Evolutionary conservation across 2,329 filamentous ascomycete species (phyloP).

Genomic region (Xylariomycetidae sp.): DNA sequence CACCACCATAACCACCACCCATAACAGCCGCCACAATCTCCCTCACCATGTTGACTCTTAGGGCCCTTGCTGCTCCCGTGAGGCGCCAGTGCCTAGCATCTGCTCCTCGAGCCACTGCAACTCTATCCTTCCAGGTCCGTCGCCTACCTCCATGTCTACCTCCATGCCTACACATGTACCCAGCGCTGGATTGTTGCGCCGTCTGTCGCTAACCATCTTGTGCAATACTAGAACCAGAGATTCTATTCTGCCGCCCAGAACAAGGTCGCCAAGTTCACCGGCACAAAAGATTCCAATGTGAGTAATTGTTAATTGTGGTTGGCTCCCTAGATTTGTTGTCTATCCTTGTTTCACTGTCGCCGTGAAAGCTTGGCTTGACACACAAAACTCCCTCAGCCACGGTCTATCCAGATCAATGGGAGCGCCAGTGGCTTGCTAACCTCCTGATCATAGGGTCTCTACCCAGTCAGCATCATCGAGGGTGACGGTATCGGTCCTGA

Average conservation of each 20-base stretch:
- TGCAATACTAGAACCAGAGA: slow-evolving; percentile 43
- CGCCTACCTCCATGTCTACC: too few species aligned
- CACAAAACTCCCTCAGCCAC: too few species aligned
- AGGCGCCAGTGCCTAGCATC: slow-evolving; percentile 74
- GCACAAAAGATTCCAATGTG: slow-evolving; percentile 83
- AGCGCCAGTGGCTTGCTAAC: too few species aligned
- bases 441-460: slow-evolving; percentile 80
- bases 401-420: too few species aligned
- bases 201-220: slow-evolving; percentile 19
- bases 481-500: slow-evolving; percentile 98
- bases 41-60: slow-evolving; percentile 73
- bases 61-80: slow-evolving; percentile 70
- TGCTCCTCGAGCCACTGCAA: slow-evolving; percentile 51
- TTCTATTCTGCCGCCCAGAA: slow-evolving; percentile 61
- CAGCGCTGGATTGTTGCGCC: slow-evolving; percentile 1
- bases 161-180: too few species aligned
- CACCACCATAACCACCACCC: slow-evolving; percentile 4
- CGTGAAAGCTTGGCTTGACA: too few species aligned
- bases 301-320: too few species aligned
- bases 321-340: too few species aligned
- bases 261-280: slow-evolving; percentile 86
- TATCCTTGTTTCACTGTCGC: too few species aligned
- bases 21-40: slow-evolving; percentile 7
- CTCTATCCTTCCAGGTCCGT: slow-evolving; percentile 53
- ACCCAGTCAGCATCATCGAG: slow-evolving; percentile 94